phyloP scores from a whole-genome alignment of 2,329 filamentous ascomycete species.

The Herpotrichia juniperi region DNA sequence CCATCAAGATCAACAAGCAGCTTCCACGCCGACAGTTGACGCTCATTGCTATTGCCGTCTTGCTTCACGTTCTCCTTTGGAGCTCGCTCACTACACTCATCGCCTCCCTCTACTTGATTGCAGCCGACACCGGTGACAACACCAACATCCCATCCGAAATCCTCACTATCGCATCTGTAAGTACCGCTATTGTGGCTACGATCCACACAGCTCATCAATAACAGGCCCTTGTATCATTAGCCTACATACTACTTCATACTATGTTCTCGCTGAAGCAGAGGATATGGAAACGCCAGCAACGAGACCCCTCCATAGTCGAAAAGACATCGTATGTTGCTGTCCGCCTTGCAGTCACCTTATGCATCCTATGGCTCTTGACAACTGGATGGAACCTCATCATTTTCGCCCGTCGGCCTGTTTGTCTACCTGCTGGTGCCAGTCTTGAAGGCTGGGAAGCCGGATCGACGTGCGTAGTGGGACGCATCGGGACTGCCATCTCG shows the following conservation, averaged over 20 bases:
- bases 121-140: constrained; percentile 30
- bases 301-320: constrained; percentile 26
- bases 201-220: constrained; percentile 4
- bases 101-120: constrained; percentile 37
- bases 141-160: constrained; percentile 37
- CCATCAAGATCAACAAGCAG: constrained; percentile 18
- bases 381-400: constrained; percentile 48
- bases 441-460: constrained; percentile 41
- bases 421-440: constrained; percentile 26
- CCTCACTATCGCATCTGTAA: constrained; percentile 40
- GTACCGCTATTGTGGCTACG: constrained; percentile 7
- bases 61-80: constrained; percentile 43
- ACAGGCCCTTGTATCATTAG: constrained; percentile 40
- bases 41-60: constrained; percentile 39
- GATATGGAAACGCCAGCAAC: constrained; percentile 33
- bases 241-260: constrained; percentile 43
- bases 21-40: constrained; percentile 38
- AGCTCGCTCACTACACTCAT: constrained; percentile 35
- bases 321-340: constrained; percentile 41
- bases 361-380: constrained; percentile 45
- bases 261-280: constrained; percentile 40
- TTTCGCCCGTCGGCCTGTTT: constrained; percentile 43
- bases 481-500: constrained; percentile 38
- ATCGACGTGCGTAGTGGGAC: constrained; percentile 34
- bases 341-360: constrained; percentile 37